Percentiles rank a stretch among this genome's conserved stretches.
These are phyloP conservation scores for Quercus tomentella DNA, from an alignment of 331 rosid species.

Conservation along the genomic window DNA sequence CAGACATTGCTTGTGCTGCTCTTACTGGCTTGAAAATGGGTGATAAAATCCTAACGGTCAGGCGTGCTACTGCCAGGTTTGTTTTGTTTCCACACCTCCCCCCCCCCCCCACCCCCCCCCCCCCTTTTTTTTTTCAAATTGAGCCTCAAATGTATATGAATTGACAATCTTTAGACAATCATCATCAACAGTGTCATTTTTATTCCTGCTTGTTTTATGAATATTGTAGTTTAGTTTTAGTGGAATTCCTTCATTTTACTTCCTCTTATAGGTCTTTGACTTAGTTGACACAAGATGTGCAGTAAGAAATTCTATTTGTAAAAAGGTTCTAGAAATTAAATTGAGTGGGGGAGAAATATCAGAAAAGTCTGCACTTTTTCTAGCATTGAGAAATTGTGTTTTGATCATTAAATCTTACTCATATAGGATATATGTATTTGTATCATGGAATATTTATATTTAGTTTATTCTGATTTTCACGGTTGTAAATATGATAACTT, in stretches of 20 bases:
- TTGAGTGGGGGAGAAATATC: background rate
- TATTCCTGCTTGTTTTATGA: background rate
- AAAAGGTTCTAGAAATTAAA: background rate
- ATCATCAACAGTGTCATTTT: background rate
- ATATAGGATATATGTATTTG: background rate
- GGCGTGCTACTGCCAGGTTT: conserved; percentile 79
- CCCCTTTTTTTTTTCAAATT: background rate
- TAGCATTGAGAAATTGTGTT: background rate
- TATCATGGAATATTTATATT: background rate
- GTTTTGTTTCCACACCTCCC: background rate
- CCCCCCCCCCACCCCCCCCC: too few relatives aligned
- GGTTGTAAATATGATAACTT: background rate
- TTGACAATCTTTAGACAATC: background rate
- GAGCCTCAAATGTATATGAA: conserved; percentile 2
- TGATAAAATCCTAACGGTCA: conserved; percentile 76
- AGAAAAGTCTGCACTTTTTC: background rate
- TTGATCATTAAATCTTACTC: background rate
- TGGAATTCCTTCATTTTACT: background rate
- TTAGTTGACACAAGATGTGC: background rate
- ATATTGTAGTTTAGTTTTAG: background rate
- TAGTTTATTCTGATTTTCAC: background rate
- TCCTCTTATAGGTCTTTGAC: background rate
- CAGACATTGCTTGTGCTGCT: conserved; percentile 76
- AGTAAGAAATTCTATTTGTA: background rate
- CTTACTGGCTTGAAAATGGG: conserved; percentile 88